phyloP scores from a whole-genome alignment of 1,139 yeast species.

The Candida sojae region DNA sequence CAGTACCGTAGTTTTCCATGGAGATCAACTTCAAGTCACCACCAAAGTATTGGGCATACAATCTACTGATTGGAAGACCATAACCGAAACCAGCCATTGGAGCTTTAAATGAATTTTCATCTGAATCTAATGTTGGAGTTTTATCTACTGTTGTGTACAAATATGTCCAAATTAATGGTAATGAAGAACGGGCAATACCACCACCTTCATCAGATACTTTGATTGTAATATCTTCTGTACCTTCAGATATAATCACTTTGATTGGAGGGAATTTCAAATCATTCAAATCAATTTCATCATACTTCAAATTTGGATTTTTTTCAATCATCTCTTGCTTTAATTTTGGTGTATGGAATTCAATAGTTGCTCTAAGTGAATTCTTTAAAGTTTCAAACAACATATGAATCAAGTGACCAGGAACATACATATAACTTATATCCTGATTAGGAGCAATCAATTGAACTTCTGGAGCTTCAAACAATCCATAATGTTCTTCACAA shows the following conservation, averaged over 20 bases:
- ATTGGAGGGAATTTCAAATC: conserved; percentile 80
- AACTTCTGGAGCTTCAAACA: conserved; percentile 80
- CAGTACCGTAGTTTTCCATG: conserved; percentile 96
- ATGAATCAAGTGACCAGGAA: conserved; percentile 87
- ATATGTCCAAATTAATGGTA: conserved; percentile 89
- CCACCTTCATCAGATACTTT: conserved; percentile 95
- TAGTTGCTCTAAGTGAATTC: conserved; percentile 82
- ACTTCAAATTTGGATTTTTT: conserved; percentile 44
- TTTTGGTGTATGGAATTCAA: conserved; percentile 63
- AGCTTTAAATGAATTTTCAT: conserved; percentile 66
- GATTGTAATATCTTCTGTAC: conserved; percentile 89
- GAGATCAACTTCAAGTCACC: conserved; percentile 86
- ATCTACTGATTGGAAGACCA: conserved; percentile 82
- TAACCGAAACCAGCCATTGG: conserved; percentile 97
- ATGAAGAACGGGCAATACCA: conserved; percentile 83
- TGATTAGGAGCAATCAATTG: conserved; percentile 72
- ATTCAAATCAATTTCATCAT: conserved; percentile 53
- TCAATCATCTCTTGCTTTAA: conserved; percentile 39
- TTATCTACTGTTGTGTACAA: conserved; percentile 84
- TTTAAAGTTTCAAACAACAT: conserved; percentile 86
- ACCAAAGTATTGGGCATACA: conserved; percentile 88
- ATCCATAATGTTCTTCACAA: conserved; percentile 84
- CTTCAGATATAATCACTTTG: conserved; percentile 87
- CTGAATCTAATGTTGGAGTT: conserved; percentile 68
- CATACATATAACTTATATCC: conserved; percentile 75